phyloP scores from a whole-genome alignment of 495 filamentous ascomycete genomes.

The Aspergillus indologenus region DNA sequence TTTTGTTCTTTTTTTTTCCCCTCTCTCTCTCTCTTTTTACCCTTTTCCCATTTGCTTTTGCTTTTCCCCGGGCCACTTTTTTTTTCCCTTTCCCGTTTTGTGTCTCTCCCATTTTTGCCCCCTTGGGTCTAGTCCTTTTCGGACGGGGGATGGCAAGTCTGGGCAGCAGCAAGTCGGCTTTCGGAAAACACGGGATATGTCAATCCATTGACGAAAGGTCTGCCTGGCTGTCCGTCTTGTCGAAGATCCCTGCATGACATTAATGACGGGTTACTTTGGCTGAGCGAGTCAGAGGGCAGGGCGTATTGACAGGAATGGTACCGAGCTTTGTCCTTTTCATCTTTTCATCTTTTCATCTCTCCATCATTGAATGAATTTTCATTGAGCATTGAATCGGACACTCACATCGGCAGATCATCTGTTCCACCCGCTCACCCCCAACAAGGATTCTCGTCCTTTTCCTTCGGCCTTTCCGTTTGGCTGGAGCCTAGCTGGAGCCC shows the following conservation, averaged over 20 bases:
- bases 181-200: conserved; percentile 12
- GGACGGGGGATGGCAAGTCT: background rate
- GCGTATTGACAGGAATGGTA: background rate
- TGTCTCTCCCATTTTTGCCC: background rate
- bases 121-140: conserved; percentile 1
- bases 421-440: no score
- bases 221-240: background rate
- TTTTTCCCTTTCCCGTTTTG: background rate
- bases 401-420: conserved; percentile 1
- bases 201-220: conserved; percentile 1
- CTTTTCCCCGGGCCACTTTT: background rate
- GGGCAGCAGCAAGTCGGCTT: conserved; percentile 3
- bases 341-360: no score
- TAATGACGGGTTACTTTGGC: background rate
- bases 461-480: background rate
- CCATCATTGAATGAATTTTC: no score
- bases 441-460: conserved; percentile 1
- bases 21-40: background rate
- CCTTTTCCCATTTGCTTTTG: conserved; percentile 2
- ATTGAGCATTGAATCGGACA: background rate
- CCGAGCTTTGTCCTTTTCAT: conserved; percentile 7
- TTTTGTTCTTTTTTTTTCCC: conserved; percentile 5
- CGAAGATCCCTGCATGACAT: background rate
- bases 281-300: conserved; percentile 7
- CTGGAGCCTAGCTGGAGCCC: background rate